Percentiles rank a stretch among this genome's conserved stretches.
Conservation (phyloP, 2,329 filamentous ascomycete species). For the Pyrenophora tritici-repentis region DNA sequence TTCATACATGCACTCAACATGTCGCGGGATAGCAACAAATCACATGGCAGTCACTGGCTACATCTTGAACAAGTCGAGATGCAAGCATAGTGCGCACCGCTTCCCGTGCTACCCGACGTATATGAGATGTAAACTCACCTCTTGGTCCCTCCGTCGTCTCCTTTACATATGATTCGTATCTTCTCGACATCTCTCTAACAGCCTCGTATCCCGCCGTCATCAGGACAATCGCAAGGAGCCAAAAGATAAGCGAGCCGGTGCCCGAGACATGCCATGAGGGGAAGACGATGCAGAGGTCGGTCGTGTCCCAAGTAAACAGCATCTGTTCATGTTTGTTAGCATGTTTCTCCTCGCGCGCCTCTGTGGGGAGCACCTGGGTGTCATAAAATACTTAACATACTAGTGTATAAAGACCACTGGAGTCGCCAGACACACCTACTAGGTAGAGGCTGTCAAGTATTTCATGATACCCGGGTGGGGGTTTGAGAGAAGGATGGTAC, state of each 20-base stretch:
- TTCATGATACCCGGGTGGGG: no score
- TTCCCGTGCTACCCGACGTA: background rate
- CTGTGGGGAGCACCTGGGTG: no score
- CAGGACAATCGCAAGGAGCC: slow-evolving; percentile 79
- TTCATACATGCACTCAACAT: no score
- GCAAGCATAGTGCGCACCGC: no score
- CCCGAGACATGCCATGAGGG: slow-evolving; percentile 83
- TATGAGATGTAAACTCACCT: slow-evolving; percentile 34
- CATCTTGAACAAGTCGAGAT: no score
- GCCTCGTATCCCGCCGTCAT: slow-evolving; percentile 93
- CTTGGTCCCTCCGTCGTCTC: slow-evolving; percentile 32
- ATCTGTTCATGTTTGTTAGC: slow-evolving; percentile 63
- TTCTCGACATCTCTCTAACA: slow-evolving; percentile 74
- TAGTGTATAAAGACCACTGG: no score
- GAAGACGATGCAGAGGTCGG: slow-evolving; percentile 96
- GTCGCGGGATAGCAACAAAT: background rate
- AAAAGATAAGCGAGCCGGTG: slow-evolving; percentile 75
- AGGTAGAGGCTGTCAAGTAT: no score
- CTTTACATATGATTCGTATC: slow-evolving; percentile 66
- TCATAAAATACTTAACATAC: no score
- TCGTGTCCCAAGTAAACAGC: slow-evolving; percentile 96
- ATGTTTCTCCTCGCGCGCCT: background rate
- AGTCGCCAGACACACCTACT: no score
- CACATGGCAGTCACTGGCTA: no score
- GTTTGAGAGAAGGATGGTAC: slow-evolving; percentile 35